phyloP scores from a whole-genome alignment of 306 rosid species.

The Pueraria montana region DNA sequence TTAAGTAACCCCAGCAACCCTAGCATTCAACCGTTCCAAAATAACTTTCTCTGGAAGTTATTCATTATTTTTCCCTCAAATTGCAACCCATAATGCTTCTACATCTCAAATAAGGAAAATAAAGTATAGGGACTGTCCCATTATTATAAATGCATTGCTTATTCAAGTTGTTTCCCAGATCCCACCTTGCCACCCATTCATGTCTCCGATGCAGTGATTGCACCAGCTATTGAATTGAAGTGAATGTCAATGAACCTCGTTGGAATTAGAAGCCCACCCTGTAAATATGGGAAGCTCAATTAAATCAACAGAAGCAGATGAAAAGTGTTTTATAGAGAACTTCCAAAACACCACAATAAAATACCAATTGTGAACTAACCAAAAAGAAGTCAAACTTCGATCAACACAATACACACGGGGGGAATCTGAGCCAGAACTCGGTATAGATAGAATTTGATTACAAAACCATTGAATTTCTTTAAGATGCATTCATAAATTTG shows the following conservation, averaged over 20 bases:
- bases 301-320: conserved; percentile 10
- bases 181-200: conserved; percentile 42
- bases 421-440: neutral
- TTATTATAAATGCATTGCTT: conserved; percentile 50
- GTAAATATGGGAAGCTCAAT: conserved; percentile 39
- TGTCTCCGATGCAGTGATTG: conserved; percentile 51
- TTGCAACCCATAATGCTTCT: conserved; percentile 41
- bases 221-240: conserved; percentile 48
- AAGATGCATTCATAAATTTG: no score
- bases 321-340: neutral
- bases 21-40: conserved; percentile 34
- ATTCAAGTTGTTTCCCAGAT: conserved; percentile 46
- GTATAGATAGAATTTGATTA: conserved; percentile 18
- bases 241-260: conserved; percentile 46
- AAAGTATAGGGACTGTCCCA: conserved; percentile 31
- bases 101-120: conserved; percentile 44
- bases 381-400: conserved; percentile 32
- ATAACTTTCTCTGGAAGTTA: conserved; percentile 7
- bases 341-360: neutral
- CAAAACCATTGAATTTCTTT: neutral
- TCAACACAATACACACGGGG: neutral
- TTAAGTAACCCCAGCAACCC: conserved; percentile 18
- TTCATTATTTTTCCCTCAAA: conserved; percentile 37
- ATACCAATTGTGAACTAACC: neutral
- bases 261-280: conserved; percentile 64